These are phyloP conservation scores for Dissophora globulifera DNA, from an alignment of 192 early-diverging fungal species.

Conservation along the genomic window DNA sequence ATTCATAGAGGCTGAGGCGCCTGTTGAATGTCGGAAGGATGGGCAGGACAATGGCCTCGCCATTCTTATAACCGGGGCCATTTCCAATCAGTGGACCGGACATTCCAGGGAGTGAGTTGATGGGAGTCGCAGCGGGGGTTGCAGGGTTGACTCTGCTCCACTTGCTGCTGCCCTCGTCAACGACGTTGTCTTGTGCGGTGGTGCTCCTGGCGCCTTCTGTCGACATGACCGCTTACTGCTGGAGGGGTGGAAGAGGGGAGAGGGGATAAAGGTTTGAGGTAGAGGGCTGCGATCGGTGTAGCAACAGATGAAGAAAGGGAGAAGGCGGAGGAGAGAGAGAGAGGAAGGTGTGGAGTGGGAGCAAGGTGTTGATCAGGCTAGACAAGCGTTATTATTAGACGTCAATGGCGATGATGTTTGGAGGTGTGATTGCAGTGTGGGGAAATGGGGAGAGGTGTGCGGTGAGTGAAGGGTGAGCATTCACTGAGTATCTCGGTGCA, in stretches of 20 bases:
- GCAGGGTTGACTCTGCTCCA: background rate
- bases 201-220: background rate
- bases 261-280: background rate
- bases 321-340: background rate
- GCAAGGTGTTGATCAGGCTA: too few relatives aligned
- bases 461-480: too few relatives aligned
- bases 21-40: conserved; percentile 42
- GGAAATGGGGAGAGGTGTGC: too few relatives aligned
- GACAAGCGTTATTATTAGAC: too few relatives aligned
- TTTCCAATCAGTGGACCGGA: conserved; percentile 36
- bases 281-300: too few relatives aligned
- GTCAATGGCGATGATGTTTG: too few relatives aligned
- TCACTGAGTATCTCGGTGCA: too few relatives aligned
- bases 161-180: too few relatives aligned
- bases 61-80: conserved; percentile 50
- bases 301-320: background rate
- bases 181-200: too few relatives aligned
- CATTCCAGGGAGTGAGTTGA: conserved; percentile 16
- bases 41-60: conserved; percentile 38
- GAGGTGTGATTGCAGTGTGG: too few relatives aligned
- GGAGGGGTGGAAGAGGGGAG: background rate
- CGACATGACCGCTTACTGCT: background rate
- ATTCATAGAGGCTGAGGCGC: background rate
- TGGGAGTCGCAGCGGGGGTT: background rate
- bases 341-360: too few relatives aligned